A percentile compares a stretch with the other conserved stretches of the same genome.
Evolutionary conservation across 495 filamentous ascomycete genomes (phyloP).

Genomic region (Hypoxylon perforatum): DNA sequence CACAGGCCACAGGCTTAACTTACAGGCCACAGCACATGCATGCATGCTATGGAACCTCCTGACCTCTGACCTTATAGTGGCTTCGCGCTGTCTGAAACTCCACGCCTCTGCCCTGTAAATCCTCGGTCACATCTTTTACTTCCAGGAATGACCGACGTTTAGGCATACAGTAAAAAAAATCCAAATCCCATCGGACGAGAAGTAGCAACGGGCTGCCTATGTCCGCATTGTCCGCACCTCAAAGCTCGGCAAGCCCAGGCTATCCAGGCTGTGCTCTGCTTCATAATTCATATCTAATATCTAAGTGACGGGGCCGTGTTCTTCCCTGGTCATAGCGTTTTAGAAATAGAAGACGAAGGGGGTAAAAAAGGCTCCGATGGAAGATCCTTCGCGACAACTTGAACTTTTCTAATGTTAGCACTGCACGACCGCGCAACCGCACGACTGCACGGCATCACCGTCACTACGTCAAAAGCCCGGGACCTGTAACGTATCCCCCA

Average conservation of each 20-base stretch:
- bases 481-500: constrained; percentile 41
- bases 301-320: no score
- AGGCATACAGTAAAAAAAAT: constrained; percentile 21
- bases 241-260: constrained; percentile 14
- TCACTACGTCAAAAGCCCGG: constrained; percentile 17
- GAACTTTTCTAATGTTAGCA: constrained; percentile 41
- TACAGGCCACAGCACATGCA: constrained; percentile 9
- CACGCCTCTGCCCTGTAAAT: constrained; percentile 17
- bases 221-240: constrained; percentile 27
- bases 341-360: constrained; percentile 13
- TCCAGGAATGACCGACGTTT: constrained; percentile 27
- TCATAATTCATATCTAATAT: no score
- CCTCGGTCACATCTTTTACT: constrained; percentile 19
- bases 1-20: no score
- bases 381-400: constrained; percentile 37
- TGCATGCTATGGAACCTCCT: background rate
- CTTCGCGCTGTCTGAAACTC: constrained; percentile 38
- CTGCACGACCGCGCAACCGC: no score
- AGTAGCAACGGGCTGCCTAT: constrained; percentile 10
- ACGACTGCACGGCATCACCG: constrained; percentile 38
- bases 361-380: constrained; percentile 30
- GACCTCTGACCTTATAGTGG: constrained; percentile 26
- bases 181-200: background rate
- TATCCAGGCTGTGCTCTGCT: no score
- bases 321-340: constrained; percentile 25